Evolutionary conservation across 2,329 filamentous ascomycete genomes (phyloP).

Genomic region (Pestalotiopsis sp.): DNA sequence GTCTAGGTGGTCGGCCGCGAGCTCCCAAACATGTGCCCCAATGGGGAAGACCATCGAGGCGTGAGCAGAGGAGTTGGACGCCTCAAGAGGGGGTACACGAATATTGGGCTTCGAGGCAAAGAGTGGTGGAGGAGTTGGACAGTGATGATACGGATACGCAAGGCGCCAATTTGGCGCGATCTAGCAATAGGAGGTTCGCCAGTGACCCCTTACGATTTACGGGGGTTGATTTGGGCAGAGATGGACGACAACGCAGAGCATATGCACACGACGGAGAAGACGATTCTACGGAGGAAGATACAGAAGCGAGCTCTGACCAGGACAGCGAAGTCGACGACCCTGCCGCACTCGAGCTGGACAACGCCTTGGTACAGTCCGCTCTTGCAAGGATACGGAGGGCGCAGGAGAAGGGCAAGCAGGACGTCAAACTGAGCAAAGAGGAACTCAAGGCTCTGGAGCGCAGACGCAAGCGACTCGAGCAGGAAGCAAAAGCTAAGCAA

Average conservation of each 20-base stretch:
- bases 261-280: conserved; percentile 49
- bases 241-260: conserved; percentile 40
- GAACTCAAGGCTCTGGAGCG: conserved; percentile 82
- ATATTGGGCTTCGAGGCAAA: conserved; percentile 40
- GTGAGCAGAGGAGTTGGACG: conserved; percentile 67
- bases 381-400: conserved; percentile 80
- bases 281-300: conserved; percentile 51
- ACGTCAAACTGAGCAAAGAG: conserved; percentile 78
- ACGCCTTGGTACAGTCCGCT: conserved; percentile 76
- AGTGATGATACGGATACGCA: conserved; percentile 60
- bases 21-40: conserved; percentile 91
- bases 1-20: conserved; percentile 99
- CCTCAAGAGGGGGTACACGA: conserved; percentile 48
- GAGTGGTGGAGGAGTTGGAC: conserved; percentile 70
- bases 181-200: conserved; percentile 51
- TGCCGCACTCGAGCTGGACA: conserved; percentile 68
- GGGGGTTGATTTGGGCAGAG: conserved; percentile 57
- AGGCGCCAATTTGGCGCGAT: conserved; percentile 51
- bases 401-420: conserved; percentile 72
- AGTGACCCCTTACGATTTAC: conserved; percentile 66
- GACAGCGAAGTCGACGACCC: conserved; percentile 57
- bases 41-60: conserved; percentile 99
- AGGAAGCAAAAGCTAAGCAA: conserved; percentile 43
- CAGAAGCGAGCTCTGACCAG: conserved; percentile 49
- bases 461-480: conserved; percentile 61